These are phyloP conservation scores for Hibiscus mutabilis DNA, from an alignment of 345 rosid genomes.

Conservation along the genomic window DNA sequence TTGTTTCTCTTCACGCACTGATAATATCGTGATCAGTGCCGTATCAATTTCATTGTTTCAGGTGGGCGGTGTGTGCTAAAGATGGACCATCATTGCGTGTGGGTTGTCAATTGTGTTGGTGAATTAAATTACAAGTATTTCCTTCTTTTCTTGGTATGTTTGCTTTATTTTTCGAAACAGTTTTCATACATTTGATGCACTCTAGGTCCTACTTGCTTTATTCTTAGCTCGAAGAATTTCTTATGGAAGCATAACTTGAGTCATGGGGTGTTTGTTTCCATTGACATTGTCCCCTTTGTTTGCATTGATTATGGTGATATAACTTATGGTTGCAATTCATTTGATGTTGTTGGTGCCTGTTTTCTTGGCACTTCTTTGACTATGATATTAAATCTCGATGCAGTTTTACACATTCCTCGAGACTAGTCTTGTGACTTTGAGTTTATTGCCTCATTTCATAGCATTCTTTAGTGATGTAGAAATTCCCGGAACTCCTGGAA, in stretches of 20 bases:
- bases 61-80: slow-evolving; percentile 91
- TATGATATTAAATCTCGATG: slow-evolving; percentile 23
- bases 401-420: slow-evolving; percentile 96
- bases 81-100: slow-evolving; percentile 98
- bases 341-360: not conserved
- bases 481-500: slow-evolving; percentile 91
- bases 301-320: not conserved
- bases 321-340: not conserved
- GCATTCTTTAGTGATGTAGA: slow-evolving; percentile 91
- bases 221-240: not conserved
- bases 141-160: slow-evolving; percentile 88
- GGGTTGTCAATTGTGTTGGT: slow-evolving; percentile 99
- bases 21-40: slow-evolving; percentile 8
- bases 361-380: slow-evolving; percentile 8
- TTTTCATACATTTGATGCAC: not conserved
- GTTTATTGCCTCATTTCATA: slow-evolving; percentile 76
- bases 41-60: slow-evolving; percentile 26
- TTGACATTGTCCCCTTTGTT: not conserved
- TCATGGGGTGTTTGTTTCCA: not conserved
- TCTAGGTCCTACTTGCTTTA: not conserved
- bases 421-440: slow-evolving; percentile 79
- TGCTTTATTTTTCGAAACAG: slow-evolving; percentile 1
- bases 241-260: not conserved
- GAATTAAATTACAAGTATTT: slow-evolving; percentile 90
- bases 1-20: not conserved